phyloP scores from a whole-genome alignment of 2,329 filamentous ascomycete genomes.

The Colletotrichum eleusines region DNA sequence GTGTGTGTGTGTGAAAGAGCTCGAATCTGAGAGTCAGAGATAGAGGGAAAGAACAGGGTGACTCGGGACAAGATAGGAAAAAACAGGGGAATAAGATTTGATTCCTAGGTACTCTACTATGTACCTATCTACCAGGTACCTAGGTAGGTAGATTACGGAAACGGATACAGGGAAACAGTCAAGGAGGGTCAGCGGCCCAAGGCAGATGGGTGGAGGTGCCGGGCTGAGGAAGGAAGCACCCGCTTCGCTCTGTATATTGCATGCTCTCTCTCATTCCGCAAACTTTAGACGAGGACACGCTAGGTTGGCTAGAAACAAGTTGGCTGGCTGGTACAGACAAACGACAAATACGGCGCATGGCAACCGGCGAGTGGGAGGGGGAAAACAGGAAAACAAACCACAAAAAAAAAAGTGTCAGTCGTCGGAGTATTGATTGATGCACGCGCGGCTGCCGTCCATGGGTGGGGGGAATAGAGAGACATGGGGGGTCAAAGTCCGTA shows the following conservation, averaged over 20 bases:
- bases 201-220: neutral
- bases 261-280: neutral
- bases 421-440: no score
- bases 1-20: no score
- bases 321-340: neutral
- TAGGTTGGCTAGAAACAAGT: neutral
- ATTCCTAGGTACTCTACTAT: no score
- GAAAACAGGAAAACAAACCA: no score
- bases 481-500: neutral
- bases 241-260: constrained; percentile 7
- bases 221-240: neutral
- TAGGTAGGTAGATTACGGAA: neutral
- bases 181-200: neutral
- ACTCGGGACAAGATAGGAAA: neutral
- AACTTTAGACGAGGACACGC: neutral
- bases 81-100: neutral
- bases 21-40: neutral
- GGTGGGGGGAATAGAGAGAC: neutral
- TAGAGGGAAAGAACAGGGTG: neutral
- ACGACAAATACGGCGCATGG: neutral
- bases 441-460: no score
- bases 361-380: neutral
- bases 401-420: constrained; percentile 1
- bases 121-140: no score
- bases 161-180: neutral